These are phyloP conservation scores for Asterophora lycoperdoides DNA, from an alignment of 768 basidiomycete genomes.

Conservation along the genomic window DNA sequence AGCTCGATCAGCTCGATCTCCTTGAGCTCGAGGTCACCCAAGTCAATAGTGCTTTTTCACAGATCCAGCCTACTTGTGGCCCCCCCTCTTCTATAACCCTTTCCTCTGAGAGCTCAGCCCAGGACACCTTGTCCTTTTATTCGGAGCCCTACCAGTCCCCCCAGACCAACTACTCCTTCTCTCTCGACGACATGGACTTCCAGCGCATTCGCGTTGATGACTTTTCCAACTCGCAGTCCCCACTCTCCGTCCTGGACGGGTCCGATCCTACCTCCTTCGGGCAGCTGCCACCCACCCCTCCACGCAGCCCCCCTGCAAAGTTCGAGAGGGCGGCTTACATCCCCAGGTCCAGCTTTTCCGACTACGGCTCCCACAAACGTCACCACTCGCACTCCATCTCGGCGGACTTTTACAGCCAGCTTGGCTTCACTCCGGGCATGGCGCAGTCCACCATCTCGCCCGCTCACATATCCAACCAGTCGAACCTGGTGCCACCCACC, in stretches of 20 bases:
- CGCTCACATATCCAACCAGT: slow-evolving; percentile 46
- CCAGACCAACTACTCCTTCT: slow-evolving; percentile 53
- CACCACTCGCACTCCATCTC: slow-evolving; percentile 33
- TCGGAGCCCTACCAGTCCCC: slow-evolving; percentile 62
- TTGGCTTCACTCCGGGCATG: slow-evolving; percentile 43
- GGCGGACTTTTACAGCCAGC: slow-evolving; percentile 44
- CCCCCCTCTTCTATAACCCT: slow-evolving; percentile 77
- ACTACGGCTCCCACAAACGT: slow-evolving; percentile 56
- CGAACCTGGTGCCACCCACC: slow-evolving; percentile 43
- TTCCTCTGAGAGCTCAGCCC: slow-evolving; percentile 75
- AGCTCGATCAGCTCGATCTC: slow-evolving; percentile 73
- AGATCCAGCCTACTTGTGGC: slow-evolving; percentile 60
- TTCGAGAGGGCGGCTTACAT: slow-evolving; percentile 32
- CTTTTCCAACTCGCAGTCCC: slow-evolving; percentile 42
- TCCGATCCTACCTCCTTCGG: slow-evolving; percentile 60
- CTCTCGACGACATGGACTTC: slow-evolving; percentile 73
- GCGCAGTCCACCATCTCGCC: slow-evolving; percentile 52
- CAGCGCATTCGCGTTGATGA: slow-evolving; percentile 58
- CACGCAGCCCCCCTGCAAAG: slow-evolving; percentile 44
- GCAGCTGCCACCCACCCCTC: slow-evolving; percentile 52
- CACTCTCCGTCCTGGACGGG: slow-evolving; percentile 33
- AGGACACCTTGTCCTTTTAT: slow-evolving; percentile 62
- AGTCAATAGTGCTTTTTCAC: slow-evolving; percentile 60
- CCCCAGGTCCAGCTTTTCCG: slow-evolving; percentile 56
- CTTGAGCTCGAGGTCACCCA: slow-evolving; percentile 62